Evolutionary conservation across 2,329 filamentous ascomycete genomes (phyloP).

Genomic region (Cytospora mali): DNA sequence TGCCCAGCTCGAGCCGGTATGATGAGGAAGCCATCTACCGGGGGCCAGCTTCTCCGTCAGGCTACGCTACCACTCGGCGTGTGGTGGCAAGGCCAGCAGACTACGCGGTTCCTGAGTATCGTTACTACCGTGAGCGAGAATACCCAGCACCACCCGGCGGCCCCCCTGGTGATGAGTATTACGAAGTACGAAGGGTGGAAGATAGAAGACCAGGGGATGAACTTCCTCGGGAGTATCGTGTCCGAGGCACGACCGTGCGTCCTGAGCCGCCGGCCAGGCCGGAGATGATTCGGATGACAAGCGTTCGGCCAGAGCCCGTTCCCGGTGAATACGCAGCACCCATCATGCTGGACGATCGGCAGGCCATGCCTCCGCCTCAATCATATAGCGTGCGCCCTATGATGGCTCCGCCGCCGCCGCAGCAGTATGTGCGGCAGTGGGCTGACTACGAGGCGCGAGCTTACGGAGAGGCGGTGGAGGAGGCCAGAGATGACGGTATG

Average conservation of each 20-base stretch:
- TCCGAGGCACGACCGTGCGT: conserved; percentile 57
- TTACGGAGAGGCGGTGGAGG: conserved; percentile 14
- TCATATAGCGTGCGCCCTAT: conserved; percentile 43
- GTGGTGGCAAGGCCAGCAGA: conserved; percentile 64
- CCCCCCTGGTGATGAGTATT: conserved; percentile 48
- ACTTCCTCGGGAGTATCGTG: conserved; percentile 54
- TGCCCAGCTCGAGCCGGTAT: conserved; percentile 49
- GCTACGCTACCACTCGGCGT: conserved; percentile 50
- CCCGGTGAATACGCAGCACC: conserved; percentile 52
- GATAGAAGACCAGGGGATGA: conserved; percentile 50
- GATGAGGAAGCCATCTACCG: conserved; percentile 56
- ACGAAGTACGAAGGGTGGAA: conserved; percentile 48
- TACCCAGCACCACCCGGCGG: conserved; percentile 54
- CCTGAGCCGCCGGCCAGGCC: conserved; percentile 48
- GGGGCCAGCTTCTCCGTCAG: conserved; percentile 53
- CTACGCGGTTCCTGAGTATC: conserved; percentile 53
- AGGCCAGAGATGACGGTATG: conserved; percentile 41
- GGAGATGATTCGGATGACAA: conserved; percentile 46
- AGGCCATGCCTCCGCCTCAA: conserved; percentile 35
- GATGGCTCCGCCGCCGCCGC: conserved; percentile 19
- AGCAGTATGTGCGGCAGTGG: conserved; percentile 26
- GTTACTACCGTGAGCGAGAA: conserved; percentile 60
- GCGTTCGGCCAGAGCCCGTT: conserved; percentile 57
- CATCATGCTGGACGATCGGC: conserved; percentile 39
- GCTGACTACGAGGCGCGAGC: conserved; percentile 24